A percentile compares a stretch with the other conserved stretches of the same genome.
Conservation (phyloP, 2,329 filamentous ascomycete species). For the Aspergillus nomiae region DNA sequence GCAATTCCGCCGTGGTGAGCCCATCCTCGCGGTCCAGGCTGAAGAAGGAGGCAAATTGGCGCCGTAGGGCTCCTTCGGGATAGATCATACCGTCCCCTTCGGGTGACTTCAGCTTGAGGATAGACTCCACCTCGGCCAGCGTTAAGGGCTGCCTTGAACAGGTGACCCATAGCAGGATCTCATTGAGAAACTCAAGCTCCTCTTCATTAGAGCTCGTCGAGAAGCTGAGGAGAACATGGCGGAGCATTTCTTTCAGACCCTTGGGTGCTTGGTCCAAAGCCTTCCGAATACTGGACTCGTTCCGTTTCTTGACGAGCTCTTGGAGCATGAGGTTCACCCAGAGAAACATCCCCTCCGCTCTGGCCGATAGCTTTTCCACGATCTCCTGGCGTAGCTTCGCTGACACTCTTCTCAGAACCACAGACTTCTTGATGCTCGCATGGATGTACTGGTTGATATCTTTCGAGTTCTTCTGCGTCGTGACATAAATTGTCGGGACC, state of each 20-base stretch:
- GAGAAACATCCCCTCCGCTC: conserved; percentile 53
- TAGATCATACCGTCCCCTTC: conserved; percentile 38
- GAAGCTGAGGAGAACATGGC: conserved; percentile 44
- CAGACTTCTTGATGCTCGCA: conserved; percentile 43
- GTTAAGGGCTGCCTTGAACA: conserved; percentile 49
- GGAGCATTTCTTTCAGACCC: conserved; percentile 46
- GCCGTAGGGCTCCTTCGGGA: conserved; percentile 46
- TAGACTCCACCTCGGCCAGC: conserved; percentile 49
- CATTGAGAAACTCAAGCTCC: conserved; percentile 49
- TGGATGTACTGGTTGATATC: conserved; percentile 50
- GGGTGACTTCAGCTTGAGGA: conserved; percentile 47
- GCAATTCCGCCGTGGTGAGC: conserved; percentile 22
- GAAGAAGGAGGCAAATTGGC: conserved; percentile 52
- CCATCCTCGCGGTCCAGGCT: conserved; percentile 49
- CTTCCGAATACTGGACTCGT: conserved; percentile 43
- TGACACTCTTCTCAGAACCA: conserved; percentile 39
- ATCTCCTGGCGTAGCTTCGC: conserved; percentile 36
- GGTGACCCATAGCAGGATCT: conserved; percentile 50
- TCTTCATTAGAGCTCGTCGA: conserved; percentile 30
- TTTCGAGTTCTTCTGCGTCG: conserved; percentile 43
- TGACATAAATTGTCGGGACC: conserved; percentile 47
- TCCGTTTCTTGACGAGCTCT: conserved; percentile 49
- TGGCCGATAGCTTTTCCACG: conserved; percentile 42
- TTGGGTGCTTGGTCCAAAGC: conserved; percentile 51
- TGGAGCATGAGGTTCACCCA: conserved; percentile 55